Evolutionary conservation across 805 yeast species (phyloP).

Genomic region (Candida koratica): DNA sequence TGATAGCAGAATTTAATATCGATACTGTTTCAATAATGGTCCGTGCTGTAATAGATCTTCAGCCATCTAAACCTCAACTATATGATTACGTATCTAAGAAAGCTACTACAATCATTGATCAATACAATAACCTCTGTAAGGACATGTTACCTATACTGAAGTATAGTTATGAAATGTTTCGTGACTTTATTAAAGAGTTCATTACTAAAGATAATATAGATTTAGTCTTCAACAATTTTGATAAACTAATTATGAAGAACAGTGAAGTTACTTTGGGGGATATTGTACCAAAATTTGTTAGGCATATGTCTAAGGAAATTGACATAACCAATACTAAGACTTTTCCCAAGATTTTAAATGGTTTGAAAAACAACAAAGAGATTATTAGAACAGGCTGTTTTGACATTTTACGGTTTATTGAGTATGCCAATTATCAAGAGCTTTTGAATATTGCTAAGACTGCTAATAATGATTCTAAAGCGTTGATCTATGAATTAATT

Average conservation of each 20-base stretch:
- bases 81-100: constrained; percentile 5
- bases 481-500: constrained; percentile 46
- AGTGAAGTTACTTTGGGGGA: constrained; percentile 44
- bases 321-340: constrained; percentile 29
- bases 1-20: constrained; percentile 8
- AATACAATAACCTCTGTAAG: constrained; percentile 7
- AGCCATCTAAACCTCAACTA: constrained; percentile 15
- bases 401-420: constrained; percentile 20
- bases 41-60: constrained; percentile 12
- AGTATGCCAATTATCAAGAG: constrained; percentile 16
- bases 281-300: constrained; percentile 50
- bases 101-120: neutral
- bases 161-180: constrained; percentile 30
- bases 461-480: constrained; percentile 63
- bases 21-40: constrained; percentile 11
- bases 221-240: constrained; percentile 7
- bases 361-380: constrained; percentile 67
- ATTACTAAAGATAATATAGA: constrained; percentile 20
- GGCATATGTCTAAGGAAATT: constrained; percentile 8
- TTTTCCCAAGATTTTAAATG: constrained; percentile 23
- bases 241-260: constrained; percentile 15
- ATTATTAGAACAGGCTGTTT: constrained; percentile 51
- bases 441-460: constrained; percentile 56
- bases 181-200: constrained; percentile 43
- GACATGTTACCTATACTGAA: constrained; percentile 3